Percentiles rank a stretch among this genome's conserved stretches.
phyloP scores from a whole-genome alignment of 2,329 filamentous ascomycete genomes.

The Nothophoma quercina region DNA sequence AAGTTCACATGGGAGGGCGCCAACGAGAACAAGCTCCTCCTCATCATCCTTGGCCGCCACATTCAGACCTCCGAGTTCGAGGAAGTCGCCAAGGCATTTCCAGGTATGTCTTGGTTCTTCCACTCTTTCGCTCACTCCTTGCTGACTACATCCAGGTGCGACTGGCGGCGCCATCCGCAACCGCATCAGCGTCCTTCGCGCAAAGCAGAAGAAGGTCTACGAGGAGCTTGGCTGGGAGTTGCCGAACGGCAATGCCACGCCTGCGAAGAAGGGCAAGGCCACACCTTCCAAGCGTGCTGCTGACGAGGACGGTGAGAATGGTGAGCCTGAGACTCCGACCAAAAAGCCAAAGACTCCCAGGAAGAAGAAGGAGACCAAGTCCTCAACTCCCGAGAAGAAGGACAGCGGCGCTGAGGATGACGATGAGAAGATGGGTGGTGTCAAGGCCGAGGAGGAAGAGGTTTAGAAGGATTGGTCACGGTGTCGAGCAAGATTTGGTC shows the following conservation, averaged over 20 bases:
- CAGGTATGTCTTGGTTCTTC: constrained; percentile 22
- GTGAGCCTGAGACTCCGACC: constrained; percentile 1
- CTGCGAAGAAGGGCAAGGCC: constrained; percentile 12
- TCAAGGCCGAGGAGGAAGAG: constrained; percentile 10
- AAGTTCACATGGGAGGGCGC: constrained; percentile 23
- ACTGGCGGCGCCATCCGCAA: constrained; percentile 25
- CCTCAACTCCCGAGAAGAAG: not conserved
- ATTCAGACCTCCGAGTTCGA: constrained; percentile 25
- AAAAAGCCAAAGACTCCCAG: constrained; percentile 16
- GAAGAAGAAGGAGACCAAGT: constrained; percentile 18
- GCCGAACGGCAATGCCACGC: constrained; percentile 16
- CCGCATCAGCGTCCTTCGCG: constrained; percentile 21
- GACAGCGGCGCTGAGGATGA: constrained; percentile 4
- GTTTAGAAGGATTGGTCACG: not conserved
- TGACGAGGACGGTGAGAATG: not conserved
- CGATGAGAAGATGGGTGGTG: not conserved
- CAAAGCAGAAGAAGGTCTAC: constrained; percentile 23
- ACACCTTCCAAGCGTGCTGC: constrained; percentile 12
- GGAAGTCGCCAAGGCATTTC: constrained; percentile 21
- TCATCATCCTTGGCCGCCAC: constrained; percentile 28
- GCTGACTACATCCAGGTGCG: constrained; percentile 9
- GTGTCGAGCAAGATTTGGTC: too few relatives aligned
- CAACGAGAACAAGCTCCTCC: constrained; percentile 30
- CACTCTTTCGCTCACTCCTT: too few relatives aligned
- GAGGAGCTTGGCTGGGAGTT: constrained; percentile 24